Evolutionary conservation across 108 stramenopile genomes (phyloP), one percentile per base, ranked within the genome.

Genomic region (Cyclotella cryptica): DNA sequence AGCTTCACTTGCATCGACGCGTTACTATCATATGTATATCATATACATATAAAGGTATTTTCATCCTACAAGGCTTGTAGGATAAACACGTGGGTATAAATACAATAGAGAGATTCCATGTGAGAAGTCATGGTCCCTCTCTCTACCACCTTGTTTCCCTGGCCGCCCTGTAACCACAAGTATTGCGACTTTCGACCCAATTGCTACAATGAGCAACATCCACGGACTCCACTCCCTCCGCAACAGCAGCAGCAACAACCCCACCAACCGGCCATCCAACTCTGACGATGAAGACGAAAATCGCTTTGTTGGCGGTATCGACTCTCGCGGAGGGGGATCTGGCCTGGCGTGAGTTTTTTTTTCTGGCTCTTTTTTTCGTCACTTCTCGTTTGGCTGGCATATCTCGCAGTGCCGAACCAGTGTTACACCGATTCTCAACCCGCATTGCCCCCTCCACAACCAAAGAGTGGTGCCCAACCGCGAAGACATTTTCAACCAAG

Each of bases 241-340:
- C 60, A 89, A 88, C 52, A 69, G 76, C 80, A 76, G 82, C 35
- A 45, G 27, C 39, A 27, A 30, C 52, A 51, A 41, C 26, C 24
- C 49, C 35, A 10, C 55, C 43, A 63, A 11, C 28, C 59, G 46
- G 35, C 49, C 47, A n/a, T 51, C 40, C 0, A n/a, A 15, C 42
- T 13, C 42, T 10, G 27, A 39, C 26, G 66, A 77, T 40, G 81
- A 83, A 18, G 65, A 26, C 45, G 89, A 95, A 75, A 85, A 88
- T 68, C 92, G 92, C 22, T 95, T 87, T 47, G 94, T 92, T 0
- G 94, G 94, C 49, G 94, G 94, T 5, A 87, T 95, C 19, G 87
- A 82, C 28, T 69, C 88, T 19, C 90, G 86, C 10, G 94, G 94
- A 22, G 94, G 94, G 17, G 94, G 94, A 45, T 92, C 91, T 69